A percentile compares a stretch with the other conserved stretches of the same genome.
phyloP scores from a whole-genome alignment of 495 filamentous ascomycete genomes.

The Penicillium nucicola region DNA sequence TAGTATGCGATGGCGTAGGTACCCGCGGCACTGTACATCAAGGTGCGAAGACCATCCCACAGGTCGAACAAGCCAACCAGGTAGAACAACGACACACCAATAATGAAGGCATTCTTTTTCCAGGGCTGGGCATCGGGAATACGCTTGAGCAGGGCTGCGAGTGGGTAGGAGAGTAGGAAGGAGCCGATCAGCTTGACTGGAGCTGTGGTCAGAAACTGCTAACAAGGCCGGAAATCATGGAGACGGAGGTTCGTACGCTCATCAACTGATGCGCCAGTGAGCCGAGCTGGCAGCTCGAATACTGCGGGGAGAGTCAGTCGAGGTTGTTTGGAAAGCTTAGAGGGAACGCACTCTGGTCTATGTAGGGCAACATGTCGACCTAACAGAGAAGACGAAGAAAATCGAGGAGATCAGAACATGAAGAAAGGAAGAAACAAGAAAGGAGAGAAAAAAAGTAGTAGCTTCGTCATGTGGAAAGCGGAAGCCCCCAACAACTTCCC shows the following conservation, averaged over 20 bases:
- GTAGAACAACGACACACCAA: slow-evolving; percentile 81
- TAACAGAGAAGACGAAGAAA: slow-evolving; percentile 55
- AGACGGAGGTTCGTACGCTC: slow-evolving; percentile 60
- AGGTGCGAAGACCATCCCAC: slow-evolving; percentile 79
- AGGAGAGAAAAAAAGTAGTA: slow-evolving; percentile 8
- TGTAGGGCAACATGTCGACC: slow-evolving; percentile 75
- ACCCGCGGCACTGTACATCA: slow-evolving; percentile 73
- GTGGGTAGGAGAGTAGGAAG: slow-evolving; percentile 89
- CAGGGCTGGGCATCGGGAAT: slow-evolving; percentile 81
- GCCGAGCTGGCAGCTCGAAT: slow-evolving; percentile 61
- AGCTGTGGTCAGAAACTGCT: slow-evolving; percentile 13
- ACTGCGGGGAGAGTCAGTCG: slow-evolving; percentile 51
- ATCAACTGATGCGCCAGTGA: slow-evolving; percentile 76
- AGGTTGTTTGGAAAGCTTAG: neutral
- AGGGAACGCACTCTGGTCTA: slow-evolving; percentile 65
- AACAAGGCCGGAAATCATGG: neutral
- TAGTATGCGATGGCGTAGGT: slow-evolving; percentile 82
- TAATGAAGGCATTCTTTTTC: slow-evolving; percentile 87
- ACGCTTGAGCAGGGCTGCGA: slow-evolving; percentile 85
- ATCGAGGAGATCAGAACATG: slow-evolving; percentile 9
- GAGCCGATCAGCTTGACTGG: slow-evolving; percentile 90
- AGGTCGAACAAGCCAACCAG: slow-evolving; percentile 92
- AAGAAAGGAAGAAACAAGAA: neutral
- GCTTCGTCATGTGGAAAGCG: slow-evolving; percentile 28
- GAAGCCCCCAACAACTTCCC: slow-evolving; percentile 25